Evolutionary conservation across 2,329 filamentous ascomycete genomes (phyloP), one percentile per base, ranked within the genome.

Genomic region (Rhinocladiella similis): DNA sequence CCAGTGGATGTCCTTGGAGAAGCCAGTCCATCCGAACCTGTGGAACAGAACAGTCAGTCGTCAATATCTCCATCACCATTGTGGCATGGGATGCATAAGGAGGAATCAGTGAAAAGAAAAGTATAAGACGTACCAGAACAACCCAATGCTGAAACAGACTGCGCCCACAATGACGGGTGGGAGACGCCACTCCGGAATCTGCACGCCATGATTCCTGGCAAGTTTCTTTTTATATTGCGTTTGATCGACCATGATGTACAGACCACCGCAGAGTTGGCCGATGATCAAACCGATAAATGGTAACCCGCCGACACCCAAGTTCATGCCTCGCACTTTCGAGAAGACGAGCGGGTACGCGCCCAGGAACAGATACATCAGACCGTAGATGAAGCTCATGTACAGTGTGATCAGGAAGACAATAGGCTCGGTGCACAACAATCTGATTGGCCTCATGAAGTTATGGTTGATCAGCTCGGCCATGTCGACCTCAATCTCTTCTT

Each of bases 21-120:
- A 77, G 41, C 81, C 79, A 1, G 82, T 82, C 82, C 82, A 84
- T 0, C 81, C 82, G 54, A 84, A 80, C 81, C 81, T 83, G 68
- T 84, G 82, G 3, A 84, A 71, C 12, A 79, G 77, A 38, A 83
- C 67, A 0, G 4, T 33, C 10, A 33, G 29, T 4, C 25, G 25
- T 83, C 81, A 35, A 86, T n/a, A n/a, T n/a, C n/a, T n/a, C n/a
- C n/a, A n/a, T 33, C 29, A 33, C 29, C 29, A 12, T 7, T 12
- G 1, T 33, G 7, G 25, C 7, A 27, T 7, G 25, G 3, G 25
- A 27, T 27, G 25, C 25, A 27, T 7, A 27, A 27, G 25, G 25
- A 4, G 3, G 25, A 27, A 74, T 18, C 71, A 71, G 25, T 82
- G 18, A 20, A 14, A 5, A 9, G 41, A 22, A 16, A 14, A 14